phyloP scores from a whole-genome alignment of 2,329 filamentous ascomycete genomes.

The Dactylella cylindrospora region DNA sequence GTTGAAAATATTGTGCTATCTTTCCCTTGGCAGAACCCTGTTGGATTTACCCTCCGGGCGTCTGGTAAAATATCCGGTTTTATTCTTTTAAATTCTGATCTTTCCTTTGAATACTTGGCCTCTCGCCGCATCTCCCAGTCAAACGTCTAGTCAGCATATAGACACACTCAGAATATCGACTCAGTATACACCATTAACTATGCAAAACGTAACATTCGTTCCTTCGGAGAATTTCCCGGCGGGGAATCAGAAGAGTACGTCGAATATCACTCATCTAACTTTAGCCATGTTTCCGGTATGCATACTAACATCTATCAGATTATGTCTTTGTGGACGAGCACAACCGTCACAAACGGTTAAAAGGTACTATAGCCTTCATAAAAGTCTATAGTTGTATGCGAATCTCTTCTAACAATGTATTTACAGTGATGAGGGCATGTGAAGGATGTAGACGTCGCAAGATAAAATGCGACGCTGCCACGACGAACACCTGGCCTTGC shows the following conservation, averaged over 20 bases:
- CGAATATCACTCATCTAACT: constrained; percentile 2
- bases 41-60: background rate
- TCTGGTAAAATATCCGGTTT: background rate
- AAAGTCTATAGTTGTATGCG: constrained; percentile 50
- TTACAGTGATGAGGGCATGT: constrained; percentile 88
- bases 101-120: background rate
- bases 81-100: background rate
- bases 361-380: constrained; percentile 65
- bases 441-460: constrained; percentile 93
- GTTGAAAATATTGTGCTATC: no score
- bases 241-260: constrained; percentile 37
- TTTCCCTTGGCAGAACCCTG: no score
- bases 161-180: no score
- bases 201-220: constrained; percentile 48
- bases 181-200: constrained; percentile 40
- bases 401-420: constrained; percentile 2
- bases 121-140: background rate
- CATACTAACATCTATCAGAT: constrained; percentile 59
- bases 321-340: constrained; percentile 99
- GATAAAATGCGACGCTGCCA: constrained; percentile 96
- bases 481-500: constrained; percentile 96
- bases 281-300: constrained; percentile 38
- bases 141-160: no score
- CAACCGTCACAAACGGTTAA: constrained; percentile 93
- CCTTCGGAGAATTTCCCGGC: constrained; percentile 40